Conservation (phyloP, 495 filamentous ascomycete genomes). For the Aspergillus incahuasiensis region DNA sequence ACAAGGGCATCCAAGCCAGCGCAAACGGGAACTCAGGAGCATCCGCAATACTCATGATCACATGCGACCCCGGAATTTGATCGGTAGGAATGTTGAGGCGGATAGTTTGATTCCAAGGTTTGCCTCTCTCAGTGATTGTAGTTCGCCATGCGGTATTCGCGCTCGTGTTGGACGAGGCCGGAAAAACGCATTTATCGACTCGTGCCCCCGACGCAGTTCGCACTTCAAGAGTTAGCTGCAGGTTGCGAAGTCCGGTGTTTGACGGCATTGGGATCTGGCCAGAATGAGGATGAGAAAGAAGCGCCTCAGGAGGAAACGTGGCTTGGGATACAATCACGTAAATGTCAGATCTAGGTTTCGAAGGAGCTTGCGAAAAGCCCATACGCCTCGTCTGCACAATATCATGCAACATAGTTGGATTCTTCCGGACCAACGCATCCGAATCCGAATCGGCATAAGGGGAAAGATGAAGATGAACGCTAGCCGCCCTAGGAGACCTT, state of each 20-base stretch:
- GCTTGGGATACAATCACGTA: slow-evolving; percentile 82
- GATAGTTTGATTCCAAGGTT: slow-evolving; percentile 83
- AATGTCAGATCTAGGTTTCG: slow-evolving; percentile 83
- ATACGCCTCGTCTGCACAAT: slow-evolving; percentile 78
- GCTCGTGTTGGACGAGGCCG: slow-evolving; percentile 68
- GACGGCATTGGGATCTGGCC: slow-evolving; percentile 66
- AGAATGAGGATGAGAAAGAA: slow-evolving; percentile 73
- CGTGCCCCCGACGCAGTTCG: slow-evolving; percentile 70
- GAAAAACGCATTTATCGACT: slow-evolving; percentile 78
- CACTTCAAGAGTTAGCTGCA: slow-evolving; percentile 88
- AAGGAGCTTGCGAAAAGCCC: slow-evolving; percentile 92
- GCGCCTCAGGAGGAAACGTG: slow-evolving; percentile 65
- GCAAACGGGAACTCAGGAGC: slow-evolving; percentile 83
- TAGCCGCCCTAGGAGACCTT: slow-evolving; percentile 63
- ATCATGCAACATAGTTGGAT: slow-evolving; percentile 81
- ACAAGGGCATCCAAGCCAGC: slow-evolving; percentile 86
- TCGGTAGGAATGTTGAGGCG: slow-evolving; percentile 73
- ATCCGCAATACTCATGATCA: slow-evolving; percentile 85
- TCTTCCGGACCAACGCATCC: slow-evolving; percentile 73
- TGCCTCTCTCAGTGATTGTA: slow-evolving; percentile 68
- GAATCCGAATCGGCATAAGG: slow-evolving; percentile 72
- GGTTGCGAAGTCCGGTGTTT: slow-evolving; percentile 59
- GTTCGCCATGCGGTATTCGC: slow-evolving; percentile 82
- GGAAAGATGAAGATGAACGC: slow-evolving; percentile 69
- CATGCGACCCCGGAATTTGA: slow-evolving; percentile 77